Evolutionary conservation across 352 stramenopile genomes (phyloP).

Genomic region (Phytophthora podocarpi): DNA sequence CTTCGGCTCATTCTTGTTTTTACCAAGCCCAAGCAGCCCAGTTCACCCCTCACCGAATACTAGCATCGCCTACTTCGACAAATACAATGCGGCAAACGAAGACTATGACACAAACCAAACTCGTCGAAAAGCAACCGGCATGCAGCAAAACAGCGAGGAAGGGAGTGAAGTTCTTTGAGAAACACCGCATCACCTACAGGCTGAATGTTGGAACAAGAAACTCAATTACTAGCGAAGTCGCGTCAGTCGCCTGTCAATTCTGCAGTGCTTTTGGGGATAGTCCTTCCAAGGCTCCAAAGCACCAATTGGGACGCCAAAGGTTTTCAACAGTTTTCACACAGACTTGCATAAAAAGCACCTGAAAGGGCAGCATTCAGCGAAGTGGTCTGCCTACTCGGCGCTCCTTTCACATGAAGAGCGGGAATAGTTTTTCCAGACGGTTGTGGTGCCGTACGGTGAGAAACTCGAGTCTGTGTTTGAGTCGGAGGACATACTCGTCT

Average conservation of each 20-base stretch:
- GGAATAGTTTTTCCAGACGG: neutral
- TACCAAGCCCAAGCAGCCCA: too few species aligned
- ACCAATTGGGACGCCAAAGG: neutral
- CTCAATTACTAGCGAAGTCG: neutral
- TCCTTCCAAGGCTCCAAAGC: neutral
- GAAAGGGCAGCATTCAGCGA: neutral
- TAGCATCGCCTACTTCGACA: too few species aligned
- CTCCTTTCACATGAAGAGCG: neutral
- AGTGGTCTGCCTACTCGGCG: neutral
- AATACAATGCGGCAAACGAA: too few species aligned
- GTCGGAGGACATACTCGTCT: neutral
- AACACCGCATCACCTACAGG: neutral
- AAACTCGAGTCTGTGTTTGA: neutral
- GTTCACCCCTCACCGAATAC: too few species aligned
- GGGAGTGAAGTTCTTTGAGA: neutral
- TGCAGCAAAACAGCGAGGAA: neutral
- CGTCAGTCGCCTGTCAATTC: slow-evolving; percentile 5
- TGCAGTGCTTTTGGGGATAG: slow-evolving; percentile 1
- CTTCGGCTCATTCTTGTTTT: too few species aligned
- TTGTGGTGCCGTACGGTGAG: neutral
- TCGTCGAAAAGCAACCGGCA: neutral
- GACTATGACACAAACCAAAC: neutral
- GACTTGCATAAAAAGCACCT: slow-evolving; percentile 2
- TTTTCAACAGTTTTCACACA: slow-evolving; percentile 1
- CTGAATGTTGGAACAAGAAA: neutral